phyloP scores from a whole-genome alignment of 75 land plant genomes.

The Selaginella moellendorffii region DNA sequence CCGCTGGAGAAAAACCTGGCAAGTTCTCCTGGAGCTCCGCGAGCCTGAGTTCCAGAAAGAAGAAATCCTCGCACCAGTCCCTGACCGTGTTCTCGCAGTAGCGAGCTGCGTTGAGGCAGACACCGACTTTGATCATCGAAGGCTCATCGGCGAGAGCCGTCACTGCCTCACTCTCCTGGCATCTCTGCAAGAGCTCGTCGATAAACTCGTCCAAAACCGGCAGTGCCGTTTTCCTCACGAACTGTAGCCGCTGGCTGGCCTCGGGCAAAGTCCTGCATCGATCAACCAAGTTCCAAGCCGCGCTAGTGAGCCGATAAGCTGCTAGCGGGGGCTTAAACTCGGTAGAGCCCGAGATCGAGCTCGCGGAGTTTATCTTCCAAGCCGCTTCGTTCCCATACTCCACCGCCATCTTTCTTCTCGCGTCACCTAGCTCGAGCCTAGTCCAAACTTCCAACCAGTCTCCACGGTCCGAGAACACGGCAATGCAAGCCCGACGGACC shows the following conservation, averaged over 20 bases:
- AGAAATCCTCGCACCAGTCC: conserved; percentile 85
- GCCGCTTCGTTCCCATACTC: conserved; percentile 37
- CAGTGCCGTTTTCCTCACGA: conserved; percentile 32
- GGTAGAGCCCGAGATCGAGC: no score
- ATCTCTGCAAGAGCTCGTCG: conserved; percentile 46
- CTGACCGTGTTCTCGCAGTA: conserved; percentile 51
- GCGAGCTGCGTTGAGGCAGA: conserved; percentile 74
- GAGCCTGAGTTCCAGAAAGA: conserved; percentile 54
- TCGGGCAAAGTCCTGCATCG: conserved; percentile 56
- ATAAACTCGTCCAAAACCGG: conserved; percentile 41
- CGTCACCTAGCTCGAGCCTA: conserved; percentile 54
- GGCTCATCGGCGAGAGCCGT: conserved; percentile 75
- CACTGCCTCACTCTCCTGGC: conserved; percentile 86
- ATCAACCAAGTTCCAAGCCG: conserved; percentile 42
- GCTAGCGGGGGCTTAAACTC: conserved; percentile 51
- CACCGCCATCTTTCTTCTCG: conserved; percentile 37
- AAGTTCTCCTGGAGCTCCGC: no score
- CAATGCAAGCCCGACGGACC: conserved; percentile 27
- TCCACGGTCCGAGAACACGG: conserved; percentile 67
- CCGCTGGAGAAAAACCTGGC: no score
- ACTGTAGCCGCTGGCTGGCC: conserved; percentile 35
- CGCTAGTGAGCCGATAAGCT: conserved; percentile 33
- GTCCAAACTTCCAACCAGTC: conserved; percentile 96
- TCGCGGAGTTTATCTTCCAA: conserved; percentile 27
- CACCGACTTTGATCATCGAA: conserved; percentile 48